A percentile compares a stretch with the other conserved stretches of the same genome.
Evolutionary conservation across 2,329 filamentous ascomycete genomes (phyloP).

Genomic region (Sordariomycetes sp.): DNA sequence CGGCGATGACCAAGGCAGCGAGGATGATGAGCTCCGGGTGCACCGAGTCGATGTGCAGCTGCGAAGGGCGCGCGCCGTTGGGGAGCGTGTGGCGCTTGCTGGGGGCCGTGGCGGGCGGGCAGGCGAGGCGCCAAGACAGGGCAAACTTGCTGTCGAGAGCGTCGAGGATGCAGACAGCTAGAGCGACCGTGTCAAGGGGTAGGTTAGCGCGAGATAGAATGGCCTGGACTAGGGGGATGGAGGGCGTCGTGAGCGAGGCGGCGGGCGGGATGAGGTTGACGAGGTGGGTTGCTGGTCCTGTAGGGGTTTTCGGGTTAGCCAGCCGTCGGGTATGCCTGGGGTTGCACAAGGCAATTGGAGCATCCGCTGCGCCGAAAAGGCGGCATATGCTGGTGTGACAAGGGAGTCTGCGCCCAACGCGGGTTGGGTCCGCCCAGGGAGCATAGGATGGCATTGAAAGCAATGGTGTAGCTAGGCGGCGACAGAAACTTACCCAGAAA

Average conservation of each 20-base stretch:
- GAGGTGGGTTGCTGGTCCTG: constrained; percentile 56
- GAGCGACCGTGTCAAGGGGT: constrained; percentile 49
- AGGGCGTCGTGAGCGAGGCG: constrained; percentile 48
- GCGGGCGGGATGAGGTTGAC: constrained; percentile 55
- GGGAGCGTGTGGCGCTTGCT: constrained; percentile 39
- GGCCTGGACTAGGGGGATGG: constrained; percentile 46
- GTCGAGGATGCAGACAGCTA: constrained; percentile 57
- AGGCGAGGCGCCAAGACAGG: constrained; percentile 48
- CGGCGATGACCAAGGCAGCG: constrained; percentile 51
- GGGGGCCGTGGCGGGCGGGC: constrained; percentile 26
- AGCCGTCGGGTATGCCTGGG: background rate
- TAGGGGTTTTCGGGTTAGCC: constrained; percentile 3
- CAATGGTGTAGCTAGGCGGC: background rate
- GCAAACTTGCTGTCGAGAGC: constrained; percentile 53
- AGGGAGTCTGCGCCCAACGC: background rate
- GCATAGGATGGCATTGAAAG: background rate
- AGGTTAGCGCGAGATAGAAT: constrained; percentile 48
- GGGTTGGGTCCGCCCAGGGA: background rate
- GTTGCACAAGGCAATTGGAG: background rate
- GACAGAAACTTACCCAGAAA: constrained; percentile 22
- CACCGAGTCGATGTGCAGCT: constrained; percentile 49
- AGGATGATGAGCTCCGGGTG: constrained; percentile 53
- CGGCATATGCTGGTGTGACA: background rate
- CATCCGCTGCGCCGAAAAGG: background rate
- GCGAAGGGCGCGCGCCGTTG: constrained; percentile 19